Conservation (phyloP, 1,284 basidiomycete genomes). For the Fomitiporia mediterranea region DNA sequence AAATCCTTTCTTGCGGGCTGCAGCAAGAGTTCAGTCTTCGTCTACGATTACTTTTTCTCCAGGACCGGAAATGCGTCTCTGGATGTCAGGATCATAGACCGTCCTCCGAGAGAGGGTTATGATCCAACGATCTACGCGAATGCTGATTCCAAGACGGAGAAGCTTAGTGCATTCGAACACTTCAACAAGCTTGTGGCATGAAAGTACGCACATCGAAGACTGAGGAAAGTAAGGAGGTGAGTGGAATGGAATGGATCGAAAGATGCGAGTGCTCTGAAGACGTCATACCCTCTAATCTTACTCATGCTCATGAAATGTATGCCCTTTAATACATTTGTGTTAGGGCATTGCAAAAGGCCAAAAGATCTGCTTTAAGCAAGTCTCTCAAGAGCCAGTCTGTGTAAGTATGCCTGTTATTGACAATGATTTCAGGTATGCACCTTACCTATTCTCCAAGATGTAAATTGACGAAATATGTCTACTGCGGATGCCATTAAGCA, state of each 20-base stretch:
- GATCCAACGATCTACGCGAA: constrained; percentile 55
- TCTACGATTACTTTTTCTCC: constrained; percentile 34
- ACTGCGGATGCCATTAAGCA: constrained; percentile 52
- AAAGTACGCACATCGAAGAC: constrained; percentile 43
- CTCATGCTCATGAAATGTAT: constrained; percentile 6
- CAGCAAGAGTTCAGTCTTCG: constrained; percentile 23
- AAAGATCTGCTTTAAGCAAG: neutral
- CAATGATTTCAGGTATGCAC: constrained; percentile 50
- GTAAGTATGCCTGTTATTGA: constrained; percentile 36
- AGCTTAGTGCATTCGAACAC: constrained; percentile 39
- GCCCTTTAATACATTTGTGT: neutral
- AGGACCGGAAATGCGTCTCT: constrained; percentile 41
- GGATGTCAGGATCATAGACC: constrained; percentile 56
- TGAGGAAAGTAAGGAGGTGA: constrained; percentile 25
- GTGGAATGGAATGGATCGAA: constrained; percentile 48
- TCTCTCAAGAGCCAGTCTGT: neutral
- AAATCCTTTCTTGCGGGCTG: constrained; percentile 36
- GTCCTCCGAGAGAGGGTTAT: constrained; percentile 44
- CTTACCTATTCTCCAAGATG: neutral
- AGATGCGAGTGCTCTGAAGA: constrained; percentile 58
- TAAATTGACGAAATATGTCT: constrained; percentile 23
- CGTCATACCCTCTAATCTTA: constrained; percentile 53
- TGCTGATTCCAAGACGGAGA: constrained; percentile 32
- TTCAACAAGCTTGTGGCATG: constrained; percentile 41
- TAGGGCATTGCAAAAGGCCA: constrained; percentile 52